A percentile compares a stretch with the other conserved stretches of the same genome.
Conservation (phyloP, 2,329 filamentous ascomycete genomes). For the Verticillium klebahnii region DNA sequence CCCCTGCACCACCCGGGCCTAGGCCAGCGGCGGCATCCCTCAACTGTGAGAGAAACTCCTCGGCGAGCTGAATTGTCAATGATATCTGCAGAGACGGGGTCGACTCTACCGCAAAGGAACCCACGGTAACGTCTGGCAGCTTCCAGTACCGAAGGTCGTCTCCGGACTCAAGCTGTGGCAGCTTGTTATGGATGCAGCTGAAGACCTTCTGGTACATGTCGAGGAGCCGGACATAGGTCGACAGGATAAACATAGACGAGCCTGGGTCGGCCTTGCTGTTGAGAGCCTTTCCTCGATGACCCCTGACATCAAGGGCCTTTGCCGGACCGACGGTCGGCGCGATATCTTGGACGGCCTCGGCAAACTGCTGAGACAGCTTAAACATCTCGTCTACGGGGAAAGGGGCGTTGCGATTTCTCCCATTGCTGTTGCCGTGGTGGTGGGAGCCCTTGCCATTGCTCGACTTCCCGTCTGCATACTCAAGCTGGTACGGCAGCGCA, state of each 20-base stretch:
- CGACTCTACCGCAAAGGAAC: slow-evolving; percentile 33
- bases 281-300: slow-evolving; percentile 4
- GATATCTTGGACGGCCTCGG: slow-evolving; percentile 26
- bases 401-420: slow-evolving; percentile 6
- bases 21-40: slow-evolving; percentile 24
- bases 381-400: slow-evolving; percentile 38
- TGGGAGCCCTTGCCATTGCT: not conserved
- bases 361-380: slow-evolving; percentile 30
- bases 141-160: slow-evolving; percentile 30
- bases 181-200: slow-evolving; percentile 26
- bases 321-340: slow-evolving; percentile 6
- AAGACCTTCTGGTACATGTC: slow-evolving; percentile 37
- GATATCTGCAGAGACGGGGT: slow-evolving; percentile 36
- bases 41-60: slow-evolving; percentile 32
- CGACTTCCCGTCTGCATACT: slow-evolving; percentile 7
- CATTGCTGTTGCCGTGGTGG: not conserved
- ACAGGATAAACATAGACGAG: slow-evolving; percentile 32
- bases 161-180: slow-evolving; percentile 20
- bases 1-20: slow-evolving; percentile 14
- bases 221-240: slow-evolving; percentile 32
- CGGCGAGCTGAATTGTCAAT: slow-evolving; percentile 35
- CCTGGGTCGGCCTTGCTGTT: slow-evolving; percentile 23
- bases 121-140: slow-evolving; percentile 34
- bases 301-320: not conserved
- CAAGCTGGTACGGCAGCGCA: slow-evolving; percentile 22